These are phyloP conservation scores for Yamadazyma epiphylla DNA, from an alignment of 1,139 yeast genomes.

Conservation along the genomic window DNA sequence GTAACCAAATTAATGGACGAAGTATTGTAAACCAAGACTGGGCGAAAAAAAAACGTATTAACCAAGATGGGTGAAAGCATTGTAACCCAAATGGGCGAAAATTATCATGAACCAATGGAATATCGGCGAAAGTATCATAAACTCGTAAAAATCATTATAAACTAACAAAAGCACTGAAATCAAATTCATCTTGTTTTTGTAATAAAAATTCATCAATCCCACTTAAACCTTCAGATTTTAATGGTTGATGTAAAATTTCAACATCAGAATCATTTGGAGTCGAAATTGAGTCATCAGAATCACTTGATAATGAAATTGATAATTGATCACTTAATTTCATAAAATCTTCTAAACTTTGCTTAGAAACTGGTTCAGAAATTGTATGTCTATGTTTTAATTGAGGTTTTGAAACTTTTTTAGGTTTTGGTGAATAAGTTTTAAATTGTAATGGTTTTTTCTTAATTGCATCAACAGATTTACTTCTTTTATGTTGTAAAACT, in stretches of 20 bases:
- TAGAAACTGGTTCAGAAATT: constrained; percentile 19
- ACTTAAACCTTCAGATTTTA: constrained; percentile 15
- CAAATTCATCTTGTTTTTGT: constrained; percentile 28
- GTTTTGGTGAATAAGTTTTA: constrained; percentile 36
- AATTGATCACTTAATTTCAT: constrained; percentile 30
- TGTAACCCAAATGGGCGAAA: constrained; percentile 7
- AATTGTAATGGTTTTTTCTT: constrained; percentile 34
- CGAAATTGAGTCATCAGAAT: constrained; percentile 2
- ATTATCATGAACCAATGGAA: constrained; percentile 1
- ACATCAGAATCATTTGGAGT: constrained; percentile 8
- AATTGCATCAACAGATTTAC: constrained; percentile 23
- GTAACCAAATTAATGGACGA: constrained; percentile 9
- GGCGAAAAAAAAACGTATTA: constrained; percentile 3
- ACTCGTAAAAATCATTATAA: constrained; percentile 11
- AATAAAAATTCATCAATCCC: constrained; percentile 22
- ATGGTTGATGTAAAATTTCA: constrained; percentile 13
- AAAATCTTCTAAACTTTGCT: constrained; percentile 26
- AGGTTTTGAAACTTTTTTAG: constrained; percentile 19
- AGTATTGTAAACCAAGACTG: constrained; percentile 5
- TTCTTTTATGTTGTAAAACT: constrained; percentile 15
- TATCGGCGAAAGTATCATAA: constrained; percentile 1
- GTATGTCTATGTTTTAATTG: constrained; percentile 16
- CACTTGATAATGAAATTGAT: constrained; percentile 7
- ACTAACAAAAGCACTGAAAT: constrained; percentile 27
- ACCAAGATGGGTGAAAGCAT: no score